These are phyloP conservation scores for Exophiala phaeomuriformis DNA, from an alignment of 2,329 filamentous ascomycete species.

Conservation along the genomic window DNA sequence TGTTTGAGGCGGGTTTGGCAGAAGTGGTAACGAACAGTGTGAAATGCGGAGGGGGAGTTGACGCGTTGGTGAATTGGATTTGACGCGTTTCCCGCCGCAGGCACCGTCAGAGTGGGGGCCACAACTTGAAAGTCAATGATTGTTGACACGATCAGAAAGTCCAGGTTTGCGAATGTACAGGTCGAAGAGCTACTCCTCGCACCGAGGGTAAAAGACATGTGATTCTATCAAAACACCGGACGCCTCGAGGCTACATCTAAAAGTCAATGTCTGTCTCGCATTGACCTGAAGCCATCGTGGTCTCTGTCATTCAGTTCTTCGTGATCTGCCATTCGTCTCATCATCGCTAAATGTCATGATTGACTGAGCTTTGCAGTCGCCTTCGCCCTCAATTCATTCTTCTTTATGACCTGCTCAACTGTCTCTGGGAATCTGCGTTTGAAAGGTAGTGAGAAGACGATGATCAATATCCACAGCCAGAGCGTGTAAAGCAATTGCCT, in stretches of 20 bases:
- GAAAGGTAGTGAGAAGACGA: conserved; percentile 18
- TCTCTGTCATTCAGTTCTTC: neutral
- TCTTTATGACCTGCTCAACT: conserved; percentile 14
- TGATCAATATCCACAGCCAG: conserved; percentile 22
- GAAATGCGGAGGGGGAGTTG: neutral
- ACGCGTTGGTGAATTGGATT: conserved; percentile 6
- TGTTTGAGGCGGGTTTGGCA: neutral
- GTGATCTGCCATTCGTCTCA: neutral
- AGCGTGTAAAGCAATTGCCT: conserved; percentile 22
- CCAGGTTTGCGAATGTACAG: no score
- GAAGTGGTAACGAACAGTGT: neutral
- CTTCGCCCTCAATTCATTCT: conserved; percentile 10
- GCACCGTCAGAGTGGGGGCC: neutral
- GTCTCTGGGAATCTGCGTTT: conserved; percentile 23
- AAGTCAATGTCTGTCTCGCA: no score
- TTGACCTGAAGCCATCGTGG: neutral
- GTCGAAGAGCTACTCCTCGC: no score
- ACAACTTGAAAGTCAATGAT: neutral
- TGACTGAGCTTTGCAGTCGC: conserved; percentile 1
- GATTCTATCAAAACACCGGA: no score
- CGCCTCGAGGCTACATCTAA: no score
- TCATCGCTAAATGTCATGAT: neutral
- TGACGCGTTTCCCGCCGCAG: conserved; percentile 1
- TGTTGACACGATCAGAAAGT: neutral
- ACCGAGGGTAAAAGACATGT: no score